Base-by-base conservation (phyloP, 352 stramenopile genomes). In the Globisporangium polare region DNA sequence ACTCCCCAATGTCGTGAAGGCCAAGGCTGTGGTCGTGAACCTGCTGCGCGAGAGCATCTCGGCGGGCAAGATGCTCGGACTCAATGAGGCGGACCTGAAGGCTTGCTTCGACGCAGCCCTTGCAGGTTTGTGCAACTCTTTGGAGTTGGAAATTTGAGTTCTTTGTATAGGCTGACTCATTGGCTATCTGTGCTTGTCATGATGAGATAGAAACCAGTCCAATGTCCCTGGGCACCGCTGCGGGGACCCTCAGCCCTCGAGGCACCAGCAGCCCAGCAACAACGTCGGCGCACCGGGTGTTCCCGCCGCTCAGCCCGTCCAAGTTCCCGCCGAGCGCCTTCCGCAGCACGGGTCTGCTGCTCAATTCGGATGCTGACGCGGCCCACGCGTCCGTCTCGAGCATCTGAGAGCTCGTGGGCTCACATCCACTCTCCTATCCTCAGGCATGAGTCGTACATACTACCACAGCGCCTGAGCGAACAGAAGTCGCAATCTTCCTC, bases 271-370 rank as follows among this genome's bases (percentile, higher is more conserved):
- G 46, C 22, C 58, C 47, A 18, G 53, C 53, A 33, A 35, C 55
- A 3, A 10, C 54, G n/a, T 39, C 65, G 20, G 29, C 61, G 3
- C 59, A 54, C 17, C 41, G 65, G 7, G 27, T 72, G 26, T 61
- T 65, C 24, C 64, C 62, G 13, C 71, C 71, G 5, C 60, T 62
- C 33, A 78, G 71, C 33, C 71, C 68, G 13, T 74, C 68, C 10
- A 78, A 78, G 53, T 74, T 79, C 33, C 66, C 68, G 1, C 29
- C 58, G 1, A 79, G 66, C 39, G 69, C 72, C 18, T 79, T 79
- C 46, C 69, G 72, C 0, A 76, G 52, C 51, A 41, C 59, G 26
- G 51, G 59, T 1, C 5, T 65, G 37, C 26, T 60, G 24, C 41
- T 60, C 26, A 60, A 26, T 15, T 13, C 51, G 15, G 22, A 24